Base-by-base conservation (phyloP, 768 basidiomycete species). In the Myochromella boudieri region DNA sequence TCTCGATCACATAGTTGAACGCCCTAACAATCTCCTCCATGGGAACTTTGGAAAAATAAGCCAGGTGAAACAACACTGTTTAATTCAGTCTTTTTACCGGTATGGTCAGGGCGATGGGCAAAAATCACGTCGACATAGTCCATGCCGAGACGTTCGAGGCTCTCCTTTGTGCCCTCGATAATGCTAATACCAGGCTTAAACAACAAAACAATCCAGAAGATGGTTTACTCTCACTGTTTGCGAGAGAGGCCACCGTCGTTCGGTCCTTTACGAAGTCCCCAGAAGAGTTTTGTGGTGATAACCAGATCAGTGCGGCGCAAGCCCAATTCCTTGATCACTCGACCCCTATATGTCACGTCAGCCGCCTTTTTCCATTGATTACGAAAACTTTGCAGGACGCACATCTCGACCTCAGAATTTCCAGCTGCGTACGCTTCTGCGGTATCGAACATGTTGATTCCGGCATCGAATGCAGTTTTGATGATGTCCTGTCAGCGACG, bases 1-100 rank as follows among this genome's bases (percentile, higher is more conserved):
- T 68, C 41, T 86, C 79, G 55, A 91, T 87, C 21, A 89, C 74
- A 55, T 71, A 82, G 69, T 87, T 89, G 73, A 92, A 91, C 0
- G 85, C 87, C 34, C 89, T 78, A 36, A 92, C 88, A 41, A 82
- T 70, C 62, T 92, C 90, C 62, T 90, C 87, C 78, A 82, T 83
- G 0, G 81, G 78, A 9, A 81, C 80, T 74, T 7, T 12, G 5
- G n/a, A 12, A 20, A 14, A 27, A 37, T 48, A 21, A 8, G 34
- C 31, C 27, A 28, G 44, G 14, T 11, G 29, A n/a, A 20, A 17
- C 11, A 21, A 9, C 21, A 25, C 27, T 39, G 28, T 3, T 25
- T 34, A 31, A 26, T 27, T 18, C 6, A 14, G n/a, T n/a, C n/a
- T 37, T 22, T 25, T 25, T 55, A 80, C 78, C 78, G 31, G 72